A percentile compares a stretch with the other conserved stretches of the same genome.
Evolutionary conservation across 2,329 filamentous ascomycete genomes (phyloP).

Genomic region (Fusarium sp.): DNA sequence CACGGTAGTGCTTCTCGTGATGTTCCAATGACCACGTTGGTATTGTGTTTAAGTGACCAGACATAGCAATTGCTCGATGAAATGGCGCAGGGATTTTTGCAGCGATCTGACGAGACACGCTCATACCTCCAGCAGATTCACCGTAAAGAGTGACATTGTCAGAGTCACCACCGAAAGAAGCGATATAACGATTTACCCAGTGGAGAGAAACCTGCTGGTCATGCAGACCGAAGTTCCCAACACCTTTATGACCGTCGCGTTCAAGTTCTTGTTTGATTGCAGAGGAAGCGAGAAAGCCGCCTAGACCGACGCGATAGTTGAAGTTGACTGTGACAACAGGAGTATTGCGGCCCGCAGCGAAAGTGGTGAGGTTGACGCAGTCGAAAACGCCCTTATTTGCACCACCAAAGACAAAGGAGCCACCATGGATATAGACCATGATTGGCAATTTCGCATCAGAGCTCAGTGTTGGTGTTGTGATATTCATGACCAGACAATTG

Average conservation of each 20-base stretch:
- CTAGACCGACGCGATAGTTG: constrained; percentile 13
- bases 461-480: constrained; percentile 1
- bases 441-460: not conserved
- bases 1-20: constrained; percentile 9
- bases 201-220: constrained; percentile 7
- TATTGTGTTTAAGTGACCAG: not conserved
- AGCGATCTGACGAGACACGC: not conserved
- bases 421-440: constrained; percentile 33
- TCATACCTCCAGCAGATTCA: constrained; percentile 9
- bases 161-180: not conserved
- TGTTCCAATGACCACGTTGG: constrained; percentile 1
- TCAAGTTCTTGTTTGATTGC: not conserved
- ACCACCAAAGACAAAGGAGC: constrained; percentile 28
- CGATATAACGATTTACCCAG: constrained; percentile 6
- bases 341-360: not conserved
- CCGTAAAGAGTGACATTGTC: constrained; percentile 3
- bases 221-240: not conserved
- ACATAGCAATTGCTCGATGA: constrained; percentile 12
- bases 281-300: not conserved
- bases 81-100: not conserved
- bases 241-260: not conserved
- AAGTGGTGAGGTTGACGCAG: not conserved
- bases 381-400: constrained; percentile 13
- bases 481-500: constrained; percentile 30
- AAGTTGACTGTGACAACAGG: not conserved